phyloP scores from a whole-genome alignment of 495 filamentous ascomycete genomes.

The Pyrenopolyporus hunteri region DNA sequence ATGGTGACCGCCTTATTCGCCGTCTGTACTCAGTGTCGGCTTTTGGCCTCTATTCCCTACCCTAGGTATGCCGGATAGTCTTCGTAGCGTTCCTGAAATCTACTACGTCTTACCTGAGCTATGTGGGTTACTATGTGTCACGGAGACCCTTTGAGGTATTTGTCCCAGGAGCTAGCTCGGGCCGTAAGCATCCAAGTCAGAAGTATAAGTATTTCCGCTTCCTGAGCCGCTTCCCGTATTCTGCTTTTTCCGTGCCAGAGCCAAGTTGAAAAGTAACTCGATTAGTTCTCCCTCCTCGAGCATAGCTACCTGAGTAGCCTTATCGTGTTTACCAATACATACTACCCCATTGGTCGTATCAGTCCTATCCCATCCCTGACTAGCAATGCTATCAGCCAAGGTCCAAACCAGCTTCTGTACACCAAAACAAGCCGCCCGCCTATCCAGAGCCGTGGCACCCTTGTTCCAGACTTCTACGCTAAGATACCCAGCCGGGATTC shows the following conservation, averaged over 20 bases:
- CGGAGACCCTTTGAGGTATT: constrained; percentile 13
- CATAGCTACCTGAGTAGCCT: background rate
- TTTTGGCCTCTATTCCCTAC: background rate
- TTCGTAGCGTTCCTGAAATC: constrained; percentile 7
- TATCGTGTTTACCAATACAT: constrained; percentile 10
- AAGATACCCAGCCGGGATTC: constrained; percentile 38
- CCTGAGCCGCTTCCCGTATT: constrained; percentile 14
- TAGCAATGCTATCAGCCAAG: constrained; percentile 40
- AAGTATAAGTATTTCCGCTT: constrained; percentile 35
- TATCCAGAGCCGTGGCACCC: constrained; percentile 40
- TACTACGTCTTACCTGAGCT: background rate
- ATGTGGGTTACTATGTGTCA: background rate
- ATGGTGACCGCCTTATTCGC: constrained; percentile 4
- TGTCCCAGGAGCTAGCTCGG: constrained; percentile 5
- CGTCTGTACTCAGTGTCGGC: constrained; percentile 25
- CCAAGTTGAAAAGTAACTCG: constrained; percentile 16
- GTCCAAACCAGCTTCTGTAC: constrained; percentile 44
- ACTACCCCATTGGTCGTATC: constrained; percentile 6
- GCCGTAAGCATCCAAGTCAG: constrained; percentile 17
- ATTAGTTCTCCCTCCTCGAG: constrained; percentile 6
- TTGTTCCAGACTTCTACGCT: constrained; percentile 30
- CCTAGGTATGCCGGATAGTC: constrained; percentile 9
- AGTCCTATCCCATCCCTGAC: background rate
- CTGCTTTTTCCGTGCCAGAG: constrained; percentile 1
- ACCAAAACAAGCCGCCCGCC: constrained; percentile 43